Evolutionary conservation across 2,329 filamentous ascomycete genomes (phyloP).

Genomic region (Verticillium nonalfalfae): DNA sequence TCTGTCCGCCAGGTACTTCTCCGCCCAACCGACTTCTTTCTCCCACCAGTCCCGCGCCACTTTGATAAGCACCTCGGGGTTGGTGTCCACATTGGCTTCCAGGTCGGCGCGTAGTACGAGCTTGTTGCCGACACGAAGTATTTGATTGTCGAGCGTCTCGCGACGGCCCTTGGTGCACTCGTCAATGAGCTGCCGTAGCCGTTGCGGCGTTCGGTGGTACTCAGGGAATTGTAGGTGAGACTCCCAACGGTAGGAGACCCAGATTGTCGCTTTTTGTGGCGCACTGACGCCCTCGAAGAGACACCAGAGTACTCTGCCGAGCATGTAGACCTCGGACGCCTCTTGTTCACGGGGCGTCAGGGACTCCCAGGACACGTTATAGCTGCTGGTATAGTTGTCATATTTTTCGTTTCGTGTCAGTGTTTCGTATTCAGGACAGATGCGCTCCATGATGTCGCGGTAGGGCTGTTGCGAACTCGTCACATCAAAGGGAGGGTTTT

Average conservation of each 20-base stretch:
- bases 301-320: slow-evolving; percentile 55
- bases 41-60: slow-evolving; percentile 42
- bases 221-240: slow-evolving; percentile 49
- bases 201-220: slow-evolving; percentile 38
- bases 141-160: slow-evolving; percentile 33
- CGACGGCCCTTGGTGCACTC: slow-evolving; percentile 44
- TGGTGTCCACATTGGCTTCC: slow-evolving; percentile 20
- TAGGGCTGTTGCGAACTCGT: slow-evolving; percentile 26
- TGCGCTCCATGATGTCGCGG: slow-evolving; percentile 27
- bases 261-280: slow-evolving; percentile 48
- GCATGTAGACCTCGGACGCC: slow-evolving; percentile 55
- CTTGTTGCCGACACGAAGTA: slow-evolving; percentile 37
- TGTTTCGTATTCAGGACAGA: slow-evolving; percentile 41
- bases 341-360: slow-evolving; percentile 47
- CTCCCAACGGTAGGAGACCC: slow-evolving; percentile 54
- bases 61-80: slow-evolving; percentile 25
- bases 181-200: slow-evolving; percentile 41
- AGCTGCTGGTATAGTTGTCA: slow-evolving; percentile 39
- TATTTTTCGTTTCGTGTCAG: slow-evolving; percentile 36
- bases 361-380: slow-evolving; percentile 51
- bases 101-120: slow-evolving; percentile 34
- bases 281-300: slow-evolving; percentile 55
- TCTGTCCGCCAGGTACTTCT: slow-evolving; percentile 37
- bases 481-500: slow-evolving; percentile 33
- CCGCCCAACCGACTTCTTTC: slow-evolving; percentile 38